phyloP scores from a whole-genome alignment of 202 grass and related monocot species.

The Eragrostis tef region DNA sequence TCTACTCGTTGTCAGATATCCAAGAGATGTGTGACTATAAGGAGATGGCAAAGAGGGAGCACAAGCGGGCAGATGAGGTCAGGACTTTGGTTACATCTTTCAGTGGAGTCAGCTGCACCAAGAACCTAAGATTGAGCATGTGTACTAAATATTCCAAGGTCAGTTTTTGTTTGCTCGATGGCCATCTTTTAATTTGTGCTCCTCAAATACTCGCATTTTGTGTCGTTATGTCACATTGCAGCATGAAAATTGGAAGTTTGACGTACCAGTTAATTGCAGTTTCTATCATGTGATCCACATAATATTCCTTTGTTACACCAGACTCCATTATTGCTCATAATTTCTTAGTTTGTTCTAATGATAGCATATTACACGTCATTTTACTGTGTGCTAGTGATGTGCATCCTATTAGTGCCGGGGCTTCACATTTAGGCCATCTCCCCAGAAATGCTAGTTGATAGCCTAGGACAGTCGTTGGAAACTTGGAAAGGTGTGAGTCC shows the following conservation, averaged over 20 bases:
- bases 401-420: too few species aligned
- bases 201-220: too few species aligned
- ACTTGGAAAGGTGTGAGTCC: too few species aligned
- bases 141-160: neutral
- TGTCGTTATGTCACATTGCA: neutral
- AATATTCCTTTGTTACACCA: neutral
- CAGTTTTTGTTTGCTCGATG: neutral
- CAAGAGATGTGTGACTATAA: neutral
- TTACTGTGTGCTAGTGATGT: too few species aligned
- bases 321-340: neutral
- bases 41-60: slow-evolving; percentile 28
- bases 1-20: neutral
- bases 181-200: too few species aligned
- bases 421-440: too few species aligned
- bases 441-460: too few species aligned
- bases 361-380: too few species aligned
- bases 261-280: too few species aligned
- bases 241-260: neutral
- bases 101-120: neutral
- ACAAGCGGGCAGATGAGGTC: slow-evolving; percentile 19
- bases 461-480: too few species aligned
- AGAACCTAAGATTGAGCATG: slow-evolving; percentile 21
- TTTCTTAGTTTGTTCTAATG: too few species aligned
- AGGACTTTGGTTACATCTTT: slow-evolving; percentile 22
- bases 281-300: neutral